Conservation (phyloP, 768 basidiomycete species). For the Naganishia onofrii region DNA sequence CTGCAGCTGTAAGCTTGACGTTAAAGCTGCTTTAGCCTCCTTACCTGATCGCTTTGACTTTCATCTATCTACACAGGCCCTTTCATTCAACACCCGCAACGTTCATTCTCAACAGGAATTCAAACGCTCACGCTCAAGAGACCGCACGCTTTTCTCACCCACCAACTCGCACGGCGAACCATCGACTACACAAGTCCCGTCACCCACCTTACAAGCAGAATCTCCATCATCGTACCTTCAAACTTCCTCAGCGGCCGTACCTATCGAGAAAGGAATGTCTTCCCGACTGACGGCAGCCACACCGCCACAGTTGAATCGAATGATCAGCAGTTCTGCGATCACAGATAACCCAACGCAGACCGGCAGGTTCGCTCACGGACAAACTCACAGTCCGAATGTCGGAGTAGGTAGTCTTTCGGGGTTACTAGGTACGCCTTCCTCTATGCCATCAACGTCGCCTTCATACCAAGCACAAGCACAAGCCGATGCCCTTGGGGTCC, state of each 20-base stretch:
- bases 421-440: conserved; percentile 5
- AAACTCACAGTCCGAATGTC: not conserved
- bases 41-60: not conserved
- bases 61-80: not conserved
- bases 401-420: conserved; percentile 15
- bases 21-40: not conserved
- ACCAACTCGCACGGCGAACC: conserved; percentile 1
- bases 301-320: conserved; percentile 19
- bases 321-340: conserved; percentile 22
- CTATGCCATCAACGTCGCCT: conserved; percentile 1
- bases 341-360: not conserved
- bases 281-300: conserved; percentile 15
- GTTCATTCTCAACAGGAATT: conserved; percentile 12
- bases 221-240: conserved; percentile 24
- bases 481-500: conserved; percentile 4
- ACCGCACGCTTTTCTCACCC: conserved; percentile 1
- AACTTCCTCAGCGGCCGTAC: conserved; percentile 25
- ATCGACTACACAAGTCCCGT: conserved; percentile 7
- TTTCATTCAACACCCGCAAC: conserved; percentile 3
- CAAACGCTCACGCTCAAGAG: conserved; percentile 23
- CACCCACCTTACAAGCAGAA: conserved; percentile 20
- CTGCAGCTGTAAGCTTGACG: not conserved
- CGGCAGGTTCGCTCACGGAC: not conserved
- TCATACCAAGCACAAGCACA: conserved; percentile 18
- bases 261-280: conserved; percentile 20